Evolutionary conservation across 495 filamentous ascomycete species (phyloP).

Genomic region (Aspergillus haitiensis): DNA sequence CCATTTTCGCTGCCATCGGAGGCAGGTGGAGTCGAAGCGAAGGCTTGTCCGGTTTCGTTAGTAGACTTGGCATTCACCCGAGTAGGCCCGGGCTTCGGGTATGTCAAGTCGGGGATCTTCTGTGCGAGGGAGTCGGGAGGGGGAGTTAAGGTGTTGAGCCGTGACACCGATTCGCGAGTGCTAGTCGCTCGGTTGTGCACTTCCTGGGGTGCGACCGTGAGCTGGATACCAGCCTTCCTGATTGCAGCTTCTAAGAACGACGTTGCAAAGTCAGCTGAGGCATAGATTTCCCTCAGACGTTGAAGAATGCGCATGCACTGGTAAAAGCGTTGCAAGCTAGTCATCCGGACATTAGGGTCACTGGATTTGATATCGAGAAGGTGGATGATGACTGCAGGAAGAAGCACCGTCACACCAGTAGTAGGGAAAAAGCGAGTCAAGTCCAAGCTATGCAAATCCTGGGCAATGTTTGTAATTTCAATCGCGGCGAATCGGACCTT

Average conservation of each 20-base stretch:
- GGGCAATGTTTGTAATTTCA: conserved; percentile 77
- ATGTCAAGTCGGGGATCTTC: conserved; percentile 47
- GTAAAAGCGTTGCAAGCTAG: conserved; percentile 73
- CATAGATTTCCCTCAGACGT: conserved; percentile 77
- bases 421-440: conserved; percentile 80
- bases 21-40: conserved; percentile 46
- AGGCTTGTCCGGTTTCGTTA: conserved; percentile 26
- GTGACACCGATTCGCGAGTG: conserved; percentile 28
- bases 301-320: conserved; percentile 85
- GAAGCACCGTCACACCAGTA: conserved; percentile 82
- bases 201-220: conserved; percentile 44
- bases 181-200: conserved; percentile 31
- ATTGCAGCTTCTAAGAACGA: conserved; percentile 84
- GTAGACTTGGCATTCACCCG: conserved; percentile 19
- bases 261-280: conserved; percentile 81
- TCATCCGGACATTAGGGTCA: conserved; percentile 62
- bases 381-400: conserved; percentile 89
- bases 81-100: conserved; percentile 32
- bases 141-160: conserved; percentile 41
- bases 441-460: conserved; percentile 64
- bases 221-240: conserved; percentile 70
- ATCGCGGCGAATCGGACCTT: conserved; percentile 77
- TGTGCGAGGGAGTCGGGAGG: conserved; percentile 48
- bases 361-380: conserved; percentile 83
- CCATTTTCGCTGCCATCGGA: conserved; percentile 50